These are phyloP conservation scores for Debaryomyces singareniensis DNA, from an alignment of 1,139 yeast species.

Conservation along the genomic window DNA sequence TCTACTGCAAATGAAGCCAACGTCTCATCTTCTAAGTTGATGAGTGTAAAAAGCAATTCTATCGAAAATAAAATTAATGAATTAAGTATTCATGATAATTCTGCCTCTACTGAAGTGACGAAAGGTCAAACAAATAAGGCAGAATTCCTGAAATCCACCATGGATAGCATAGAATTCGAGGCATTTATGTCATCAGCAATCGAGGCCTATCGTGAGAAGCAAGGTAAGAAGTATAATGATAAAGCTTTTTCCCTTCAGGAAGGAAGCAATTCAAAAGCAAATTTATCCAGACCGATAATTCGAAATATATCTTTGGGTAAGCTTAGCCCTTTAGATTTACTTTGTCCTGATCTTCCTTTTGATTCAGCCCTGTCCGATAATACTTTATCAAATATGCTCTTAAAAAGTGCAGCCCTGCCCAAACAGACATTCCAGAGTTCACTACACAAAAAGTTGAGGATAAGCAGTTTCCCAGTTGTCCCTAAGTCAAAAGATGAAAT, in stretches of 20 bases:
- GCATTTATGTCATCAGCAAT: slow-evolving; percentile 29
- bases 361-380: not conserved
- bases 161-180: slow-evolving; percentile 25
- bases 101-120: too few relatives aligned
- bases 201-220: slow-evolving; percentile 25
- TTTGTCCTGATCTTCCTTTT: not conserved
- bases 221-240: slow-evolving; percentile 8
- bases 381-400: slow-evolving; percentile 4
- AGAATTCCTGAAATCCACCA: not conserved
- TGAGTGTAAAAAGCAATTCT: not conserved
- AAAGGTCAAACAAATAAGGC: not conserved
- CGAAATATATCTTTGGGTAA: not conserved
- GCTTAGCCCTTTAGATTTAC: not conserved
- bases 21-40: not conserved
- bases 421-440: slow-evolving; percentile 30
- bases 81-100: not conserved
- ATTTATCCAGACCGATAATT: not conserved
- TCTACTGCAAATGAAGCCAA: not conserved
- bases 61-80: not conserved
- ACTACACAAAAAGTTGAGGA: slow-evolving; percentile 39
- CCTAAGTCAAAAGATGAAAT: slow-evolving; percentile 16
- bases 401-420: slow-evolving; percentile 36
- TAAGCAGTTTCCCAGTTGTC: slow-evolving; percentile 35
- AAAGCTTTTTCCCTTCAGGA: too few relatives aligned
- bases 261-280: not conserved